Evolutionary conservation across 306 rosid genomes (phyloP), one percentile per base, ranked within the genome.

Genomic region (Sophora flavescens): DNA sequence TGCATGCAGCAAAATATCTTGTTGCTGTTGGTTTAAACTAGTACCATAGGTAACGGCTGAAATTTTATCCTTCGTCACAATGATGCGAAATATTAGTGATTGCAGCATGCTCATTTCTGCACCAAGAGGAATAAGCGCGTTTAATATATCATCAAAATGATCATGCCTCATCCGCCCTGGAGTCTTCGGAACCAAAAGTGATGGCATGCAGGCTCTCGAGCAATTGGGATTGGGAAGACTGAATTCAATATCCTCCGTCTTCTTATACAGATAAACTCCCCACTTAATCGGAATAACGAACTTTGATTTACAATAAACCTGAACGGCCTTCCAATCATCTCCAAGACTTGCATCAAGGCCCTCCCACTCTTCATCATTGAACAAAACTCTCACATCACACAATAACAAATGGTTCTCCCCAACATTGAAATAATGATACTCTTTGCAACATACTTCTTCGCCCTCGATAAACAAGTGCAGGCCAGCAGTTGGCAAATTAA

Each of bases 321-420:
- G 80, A 63, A 75, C 3, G 13, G 32, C 44, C 54, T 51, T 75
- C 80, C 80, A 74, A 3, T 62, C 60, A 30, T 48, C 74, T 3
- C 60, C 60, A 48, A 68, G 0, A 30, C 4, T 6, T 3, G 39
- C 26, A 68, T 68, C 30, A 32, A 68, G 74, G 15, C 28, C 15
- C 8, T 13, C 3, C n/a, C 74, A 50, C 44, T 68, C 74, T 30
- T 48, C 15, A 0, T 48, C 45, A 15, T 3, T 32, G 60, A 68
- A 68, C 74, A 68, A 68, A 32, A 2, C 8, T 5, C 15, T 45
- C 1, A 63, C 6, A 22, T 75, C 80, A 50, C 60, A 8, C 6
- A 52, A 1, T 1, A 7, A 2, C 63, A 75, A 39, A 18, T 64
- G 12, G 13, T 45, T 8, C 22, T 64, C 47, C 0, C 18, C 28